Base-by-base conservation (phyloP, 345 rosid genomes). In the Acer saccharum region DNA sequence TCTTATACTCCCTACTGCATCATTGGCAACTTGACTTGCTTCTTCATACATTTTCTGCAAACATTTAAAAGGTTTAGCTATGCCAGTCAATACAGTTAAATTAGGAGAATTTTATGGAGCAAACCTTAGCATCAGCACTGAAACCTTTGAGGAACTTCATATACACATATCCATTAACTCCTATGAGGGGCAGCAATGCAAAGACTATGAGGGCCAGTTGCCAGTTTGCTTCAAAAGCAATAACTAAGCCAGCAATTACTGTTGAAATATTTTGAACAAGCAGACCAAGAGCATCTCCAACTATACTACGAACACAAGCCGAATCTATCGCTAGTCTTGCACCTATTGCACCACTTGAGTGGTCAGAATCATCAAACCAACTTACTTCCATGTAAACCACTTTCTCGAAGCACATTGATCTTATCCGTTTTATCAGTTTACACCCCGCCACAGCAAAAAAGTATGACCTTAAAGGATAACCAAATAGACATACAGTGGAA, bases 1-100 rank as follows among this genome's bases (percentile, higher is more conserved):
- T 84, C 97, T 85, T 50, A 94, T 94, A 27, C 95, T 87, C n/a
- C 94, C 95, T 20, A 92, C 90, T 0, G 98, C 97, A 70, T 94
- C 97, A n/a, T 82, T 87, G 1, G 97, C 98, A 74, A 94, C 94
- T 83, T 94, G 98, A 76, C 97, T 89, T 16, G 97, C 95, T 72
- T 90, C 95, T 85, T 92, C 97, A 11, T 92, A 92, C 90, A 84
- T 80, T 57, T 75, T 76, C 98, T 94, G 87, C 79, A 81, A 69
- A 35, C 46, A 70, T 60, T 72, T 14, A 32, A 6, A 25, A 11
- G 9, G 35, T 80, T 54, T 21, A 74, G 23, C 27, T 7, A 18
- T 14, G 29, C 17, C 44, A 23, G 61, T 27, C 35, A 63, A 64
- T 60, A 27, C 46, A 65, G n/a, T 27, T 65, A 39, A 65, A 65